phyloP scores from a whole-genome alignment of 2,329 filamentous ascomycete species.

The Neonectria neomacrospora region DNA sequence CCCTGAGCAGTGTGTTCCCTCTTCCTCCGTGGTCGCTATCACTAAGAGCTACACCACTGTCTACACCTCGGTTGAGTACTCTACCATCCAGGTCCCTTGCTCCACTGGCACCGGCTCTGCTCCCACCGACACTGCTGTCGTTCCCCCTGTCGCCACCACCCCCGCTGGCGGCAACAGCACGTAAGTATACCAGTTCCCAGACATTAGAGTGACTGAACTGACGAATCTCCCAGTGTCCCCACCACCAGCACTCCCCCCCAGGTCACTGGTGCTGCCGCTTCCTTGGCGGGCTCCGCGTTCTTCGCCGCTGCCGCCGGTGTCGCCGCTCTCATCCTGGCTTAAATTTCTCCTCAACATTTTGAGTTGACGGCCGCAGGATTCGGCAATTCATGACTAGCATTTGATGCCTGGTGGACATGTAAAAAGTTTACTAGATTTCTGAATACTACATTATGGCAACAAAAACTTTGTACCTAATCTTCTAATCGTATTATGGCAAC shows the following conservation, averaged over 20 bases:
- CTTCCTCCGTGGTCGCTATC: conserved; percentile 60
- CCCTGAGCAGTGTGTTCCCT: conserved; percentile 40
- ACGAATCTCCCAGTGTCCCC: conserved; percentile 26
- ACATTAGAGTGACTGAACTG: conserved; percentile 31
- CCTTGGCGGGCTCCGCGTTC: conserved; percentile 63
- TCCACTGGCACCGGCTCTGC: conserved; percentile 14
- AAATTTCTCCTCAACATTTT: conserved; percentile 54
- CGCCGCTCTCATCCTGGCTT: conserved; percentile 65
- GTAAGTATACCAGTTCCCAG: conserved; percentile 39
- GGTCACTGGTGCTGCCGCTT: conserved; percentile 63
- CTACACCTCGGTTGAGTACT: conserved; percentile 65
- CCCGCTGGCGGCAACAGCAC: conserved; percentile 46
- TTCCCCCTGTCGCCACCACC: conserved; percentile 44
- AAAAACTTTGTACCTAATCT: conserved; percentile 57
- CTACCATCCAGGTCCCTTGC: conserved; percentile 48
- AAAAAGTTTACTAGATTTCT: conserved; percentile 52
- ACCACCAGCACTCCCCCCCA: conserved; percentile 48
- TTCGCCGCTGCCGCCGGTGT: conserved; percentile 67
- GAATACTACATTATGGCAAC: conserved; percentile 49
- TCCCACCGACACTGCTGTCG: conserved; percentile 36
- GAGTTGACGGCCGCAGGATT: conserved; percentile 55
- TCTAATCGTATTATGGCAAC: conserved; percentile 56
- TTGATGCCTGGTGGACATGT: conserved; percentile 50
- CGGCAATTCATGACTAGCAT: conserved; percentile 53
- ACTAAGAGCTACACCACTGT: conserved; percentile 68